Base-by-base conservation (phyloP, 495 filamentous ascomycete genomes). In the Penicillium tannophilum region DNA sequence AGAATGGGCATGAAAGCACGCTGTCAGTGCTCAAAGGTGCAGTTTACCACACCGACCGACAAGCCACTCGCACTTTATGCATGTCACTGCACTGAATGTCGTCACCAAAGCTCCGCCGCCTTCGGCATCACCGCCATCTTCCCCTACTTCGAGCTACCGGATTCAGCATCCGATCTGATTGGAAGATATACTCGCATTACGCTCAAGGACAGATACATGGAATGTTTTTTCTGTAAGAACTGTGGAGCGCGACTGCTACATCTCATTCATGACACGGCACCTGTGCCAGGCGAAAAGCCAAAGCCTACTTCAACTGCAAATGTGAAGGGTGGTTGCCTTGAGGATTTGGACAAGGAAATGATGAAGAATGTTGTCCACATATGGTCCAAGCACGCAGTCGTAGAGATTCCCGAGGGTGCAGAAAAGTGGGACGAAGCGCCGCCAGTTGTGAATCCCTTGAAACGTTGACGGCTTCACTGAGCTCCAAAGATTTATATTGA, bases 101-200 rank as follows among this genome's bases (percentile, higher is more conserved):
- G 82, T 30, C 80, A 82, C 55, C 87, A 90, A 72, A 82, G 86
- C 48, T 79, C 82, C 52, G 85, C 84, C 16, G 85, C 87, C n/a
- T 88, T 86, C 64, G 86, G 87, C 26, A 81, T 84, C 50, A 84
- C 82, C 26, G 86, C 86, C 54, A 85, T 87, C 61, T 90, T 90
- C 65, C 87, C 86, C 7, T 68, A 70, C 14, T 88, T 88, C 50
- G 63, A 74, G 19, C 68, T 88, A 41, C 82, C 74, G 0, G 58
- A 59, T 10, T 60, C 72, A 12, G 51, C 47, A 69, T 74, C 35
- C 59, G 78, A 53, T 70, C 75, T 41, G 73, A 77, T 53, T 56
- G 72, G 54, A 71, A 76, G 14, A 74, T 84, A 28, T 67, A 83
- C 54, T 71, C 74, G 23, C 42, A 74, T 33, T 70, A 86, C 69